phyloP scores from a whole-genome alignment of 495 filamentous ascomycete species.

The Hyaloscypha hepaticicola region DNA sequence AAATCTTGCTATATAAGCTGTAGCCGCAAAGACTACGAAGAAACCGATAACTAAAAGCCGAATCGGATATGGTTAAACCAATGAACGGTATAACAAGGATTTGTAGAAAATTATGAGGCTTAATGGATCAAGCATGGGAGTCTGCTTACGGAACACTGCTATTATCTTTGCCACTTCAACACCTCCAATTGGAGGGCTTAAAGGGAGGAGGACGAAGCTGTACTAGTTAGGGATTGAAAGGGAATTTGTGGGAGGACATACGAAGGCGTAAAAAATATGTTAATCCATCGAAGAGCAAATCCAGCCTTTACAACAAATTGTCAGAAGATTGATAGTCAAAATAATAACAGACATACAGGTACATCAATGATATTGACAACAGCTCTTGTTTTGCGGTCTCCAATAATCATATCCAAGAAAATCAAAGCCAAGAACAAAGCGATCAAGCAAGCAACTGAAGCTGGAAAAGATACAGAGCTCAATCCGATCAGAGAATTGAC shows the following conservation, averaged over 20 bases:
- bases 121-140: background rate
- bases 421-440: constrained; percentile 47
- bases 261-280: constrained; percentile 53
- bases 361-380: constrained; percentile 47
- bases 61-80: background rate
- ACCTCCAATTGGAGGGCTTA: constrained; percentile 49
- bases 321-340: background rate
- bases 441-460: constrained; percentile 52
- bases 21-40: constrained; percentile 43
- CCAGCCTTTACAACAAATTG: constrained; percentile 39
- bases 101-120: background rate
- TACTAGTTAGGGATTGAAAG: constrained; percentile 3
- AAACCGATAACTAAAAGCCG: constrained; percentile 47
- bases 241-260: constrained; percentile 1
- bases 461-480: constrained; percentile 50
- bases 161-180: constrained; percentile 55
- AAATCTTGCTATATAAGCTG: constrained; percentile 49
- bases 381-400: constrained; percentile 43
- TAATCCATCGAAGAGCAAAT: constrained; percentile 56
- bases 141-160: constrained; percentile 47
- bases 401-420: constrained; percentile 42
- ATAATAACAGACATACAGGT: constrained; percentile 38
- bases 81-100: background rate
- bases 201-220: constrained; percentile 51
- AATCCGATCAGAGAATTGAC: constrained; percentile 48